phyloP scores from a whole-genome alignment of 2,329 filamentous ascomycete genomes.

The Fusarium sacchari region DNA sequence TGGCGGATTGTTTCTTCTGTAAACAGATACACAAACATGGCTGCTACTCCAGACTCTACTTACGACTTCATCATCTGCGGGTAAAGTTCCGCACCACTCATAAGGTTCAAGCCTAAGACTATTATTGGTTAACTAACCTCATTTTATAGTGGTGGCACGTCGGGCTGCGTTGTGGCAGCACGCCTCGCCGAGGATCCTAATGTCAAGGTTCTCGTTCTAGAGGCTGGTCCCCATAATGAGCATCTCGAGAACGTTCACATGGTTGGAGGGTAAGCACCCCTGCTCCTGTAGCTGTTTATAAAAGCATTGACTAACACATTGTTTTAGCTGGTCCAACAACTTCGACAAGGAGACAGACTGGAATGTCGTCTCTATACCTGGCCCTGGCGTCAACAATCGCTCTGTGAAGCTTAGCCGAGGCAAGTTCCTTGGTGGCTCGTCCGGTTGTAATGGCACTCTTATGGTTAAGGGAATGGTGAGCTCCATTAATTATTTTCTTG shows the following conservation, averaged over 20 bases:
- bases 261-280: slow-evolving; percentile 55
- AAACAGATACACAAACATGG: slow-evolving; percentile 19
- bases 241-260: slow-evolving; percentile 61
- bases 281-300: no score
- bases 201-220: slow-evolving; percentile 48
- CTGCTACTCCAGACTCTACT: slow-evolving; percentile 25
- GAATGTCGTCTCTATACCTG: slow-evolving; percentile 58
- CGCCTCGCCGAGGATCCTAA: slow-evolving; percentile 50
- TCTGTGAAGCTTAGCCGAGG: slow-evolving; percentile 60
- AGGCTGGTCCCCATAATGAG: slow-evolving; percentile 53
- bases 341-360: slow-evolving; percentile 62
- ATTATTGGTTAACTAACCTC: not conserved
- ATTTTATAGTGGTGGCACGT: slow-evolving; percentile 47
- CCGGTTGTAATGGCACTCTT: slow-evolving; percentile 61
- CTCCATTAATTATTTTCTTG: fast-evolving
- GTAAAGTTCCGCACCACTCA: slow-evolving; percentile 35
- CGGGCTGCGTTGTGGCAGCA: slow-evolving; percentile 51
- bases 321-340: slow-evolving; percentile 54
- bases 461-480: slow-evolving; percentile 56
- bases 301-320: not conserved
- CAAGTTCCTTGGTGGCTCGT: slow-evolving; percentile 60
- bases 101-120: not conserved
- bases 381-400: slow-evolving; percentile 52
- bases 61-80: slow-evolving; percentile 51
- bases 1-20: not conserved